phyloP scores from a whole-genome alignment of 139 green algal genomes.

The Marvania coccoides region DNA sequence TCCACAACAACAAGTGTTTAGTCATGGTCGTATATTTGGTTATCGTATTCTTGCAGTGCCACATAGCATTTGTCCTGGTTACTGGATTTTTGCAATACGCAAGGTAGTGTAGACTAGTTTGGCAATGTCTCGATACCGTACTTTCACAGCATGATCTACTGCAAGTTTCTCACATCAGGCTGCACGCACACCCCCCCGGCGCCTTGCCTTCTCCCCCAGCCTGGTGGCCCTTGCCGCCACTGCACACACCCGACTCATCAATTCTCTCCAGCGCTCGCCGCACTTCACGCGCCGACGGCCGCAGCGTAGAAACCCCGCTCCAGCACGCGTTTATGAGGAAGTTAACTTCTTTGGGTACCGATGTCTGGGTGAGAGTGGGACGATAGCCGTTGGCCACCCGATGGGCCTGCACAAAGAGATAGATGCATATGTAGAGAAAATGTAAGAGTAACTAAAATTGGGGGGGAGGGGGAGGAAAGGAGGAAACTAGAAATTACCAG shows the following conservation, averaged over 20 bases:
- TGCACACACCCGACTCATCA: background rate
- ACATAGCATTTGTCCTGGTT: no score
- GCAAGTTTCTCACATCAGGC: background rate
- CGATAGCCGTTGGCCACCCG: conserved; percentile 36
- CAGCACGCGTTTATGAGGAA: conserved; percentile 52
- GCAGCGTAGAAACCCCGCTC: conserved; percentile 5
- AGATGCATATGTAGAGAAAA: no score
- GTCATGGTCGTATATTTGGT: no score
- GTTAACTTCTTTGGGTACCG: conserved; percentile 35
- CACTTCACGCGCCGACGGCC: background rate
- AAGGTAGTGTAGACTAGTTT: no score
- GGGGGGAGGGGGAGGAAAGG: background rate
- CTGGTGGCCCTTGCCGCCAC: background rate
- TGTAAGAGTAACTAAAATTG: no score
- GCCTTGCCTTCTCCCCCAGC: background rate
- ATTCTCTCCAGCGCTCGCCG: conserved; percentile 5
- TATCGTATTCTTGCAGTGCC: no score
- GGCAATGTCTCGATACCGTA: no score
- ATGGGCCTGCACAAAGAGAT: background rate
- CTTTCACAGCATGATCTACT: no score
- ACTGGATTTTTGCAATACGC: no score
- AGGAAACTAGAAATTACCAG: background rate
- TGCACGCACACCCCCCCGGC: background rate
- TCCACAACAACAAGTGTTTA: no score
- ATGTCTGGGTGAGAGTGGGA: conserved; percentile 13